Percentiles rank a stretch among this genome's conserved stretches.
Conservation (phyloP, 352 stramenopile genomes). For the Phytophthora nicotianae region DNA sequence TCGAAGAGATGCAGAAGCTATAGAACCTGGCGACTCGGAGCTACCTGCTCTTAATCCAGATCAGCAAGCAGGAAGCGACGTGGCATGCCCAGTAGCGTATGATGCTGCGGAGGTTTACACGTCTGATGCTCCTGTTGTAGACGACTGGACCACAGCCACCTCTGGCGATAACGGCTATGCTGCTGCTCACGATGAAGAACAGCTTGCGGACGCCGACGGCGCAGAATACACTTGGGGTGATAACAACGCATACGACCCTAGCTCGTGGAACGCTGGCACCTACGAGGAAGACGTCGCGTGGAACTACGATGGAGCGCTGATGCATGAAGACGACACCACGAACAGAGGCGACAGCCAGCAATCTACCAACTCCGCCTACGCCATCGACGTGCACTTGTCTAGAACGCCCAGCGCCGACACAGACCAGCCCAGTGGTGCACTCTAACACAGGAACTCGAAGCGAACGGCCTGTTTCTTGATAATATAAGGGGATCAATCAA, state of each 20-base stretch:
- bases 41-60: slow-evolving; percentile 4
- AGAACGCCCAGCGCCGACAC: slow-evolving; percentile 19
- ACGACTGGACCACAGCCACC: slow-evolving; percentile 3
- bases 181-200: slow-evolving; percentile 11
- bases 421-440: slow-evolving; percentile 21
- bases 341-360: slow-evolving; percentile 18
- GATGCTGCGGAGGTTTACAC: slow-evolving; percentile 1
- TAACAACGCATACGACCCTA: slow-evolving; percentile 18
- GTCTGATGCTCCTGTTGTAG: neutral
- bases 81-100: neutral
- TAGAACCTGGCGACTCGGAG: slow-evolving; percentile 4
- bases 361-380: slow-evolving; percentile 48
- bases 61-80: slow-evolving; percentile 4
- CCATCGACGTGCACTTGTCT: slow-evolving; percentile 46
- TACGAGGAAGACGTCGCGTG: slow-evolving; percentile 20
- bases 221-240: slow-evolving; percentile 11
- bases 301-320: slow-evolving; percentile 14
- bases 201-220: neutral
- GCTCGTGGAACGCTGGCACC: slow-evolving; percentile 11
- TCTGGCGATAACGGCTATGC: neutral
- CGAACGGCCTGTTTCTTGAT: slow-evolving; percentile 36
- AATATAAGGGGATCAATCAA: slow-evolving; percentile 31
- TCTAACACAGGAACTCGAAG: slow-evolving; percentile 25
- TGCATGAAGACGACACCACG: slow-evolving; percentile 18
- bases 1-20: neutral